Percentiles rank a stretch among this genome's conserved stretches.
phyloP scores from a whole-genome alignment of 768 basidiomycete genomes.

The Infundibulicybe gibba region DNA sequence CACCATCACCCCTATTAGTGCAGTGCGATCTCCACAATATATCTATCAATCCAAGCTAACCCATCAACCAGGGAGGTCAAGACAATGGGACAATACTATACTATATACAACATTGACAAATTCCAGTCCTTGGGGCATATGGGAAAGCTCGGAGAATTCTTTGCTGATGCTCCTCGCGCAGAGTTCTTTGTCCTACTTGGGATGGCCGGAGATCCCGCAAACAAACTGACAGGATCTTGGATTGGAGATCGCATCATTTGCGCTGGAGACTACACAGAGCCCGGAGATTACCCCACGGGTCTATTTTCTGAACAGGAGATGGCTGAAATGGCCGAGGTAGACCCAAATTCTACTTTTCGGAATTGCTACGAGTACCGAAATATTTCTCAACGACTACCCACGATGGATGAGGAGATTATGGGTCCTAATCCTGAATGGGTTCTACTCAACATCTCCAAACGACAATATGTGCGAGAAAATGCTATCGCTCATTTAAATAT shows the following conservation, averaged over 20 bases:
- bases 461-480: constrained; percentile 3
- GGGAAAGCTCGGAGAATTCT: background rate
- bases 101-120: constrained; percentile 1
- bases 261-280: constrained; percentile 9
- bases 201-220: background rate
- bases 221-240: constrained; percentile 5
- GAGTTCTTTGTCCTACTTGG: background rate
- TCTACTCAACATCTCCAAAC: constrained; percentile 3
- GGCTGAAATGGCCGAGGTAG: background rate
- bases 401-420: background rate
- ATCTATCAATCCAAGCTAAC: no score
- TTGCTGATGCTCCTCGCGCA: background rate
- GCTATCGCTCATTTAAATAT: background rate
- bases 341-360: background rate
- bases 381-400: background rate
- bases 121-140: background rate
- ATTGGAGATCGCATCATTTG: constrained; percentile 17
- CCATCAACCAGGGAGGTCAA: no score
- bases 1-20: no score
- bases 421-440: background rate
- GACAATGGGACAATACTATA: constrained; percentile 6
- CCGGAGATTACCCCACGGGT: constrained; percentile 4
- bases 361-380: background rate
- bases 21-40: no score
- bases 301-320: constrained; percentile 2